Conservation (phyloP, 2,329 filamentous ascomycete genomes). For the Leptosphaerulina australis region DNA sequence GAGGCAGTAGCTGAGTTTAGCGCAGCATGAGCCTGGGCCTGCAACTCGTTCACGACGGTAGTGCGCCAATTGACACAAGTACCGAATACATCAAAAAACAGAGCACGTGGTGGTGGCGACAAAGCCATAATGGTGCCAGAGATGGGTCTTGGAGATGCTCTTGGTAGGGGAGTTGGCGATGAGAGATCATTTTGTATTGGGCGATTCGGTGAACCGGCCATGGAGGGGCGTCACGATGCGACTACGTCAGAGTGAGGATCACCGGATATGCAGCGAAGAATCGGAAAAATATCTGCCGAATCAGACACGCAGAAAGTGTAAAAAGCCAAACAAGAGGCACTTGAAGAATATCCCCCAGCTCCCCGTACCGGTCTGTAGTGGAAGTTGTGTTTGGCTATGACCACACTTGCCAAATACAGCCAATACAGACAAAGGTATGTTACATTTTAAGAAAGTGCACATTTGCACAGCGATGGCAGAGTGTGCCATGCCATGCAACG, state of each 20-base stretch:
- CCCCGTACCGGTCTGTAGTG: not conserved
- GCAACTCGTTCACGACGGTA: slow-evolving; percentile 67
- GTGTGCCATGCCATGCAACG: not conserved
- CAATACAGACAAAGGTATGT: slow-evolving; percentile 7
- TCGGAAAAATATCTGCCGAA: slow-evolving; percentile 13
- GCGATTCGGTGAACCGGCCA: slow-evolving; percentile 18
- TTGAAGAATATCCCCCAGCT: not conserved
- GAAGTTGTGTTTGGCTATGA: slow-evolving; percentile 9
- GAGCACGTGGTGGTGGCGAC: slow-evolving; percentile 55
- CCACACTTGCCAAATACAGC: slow-evolving; percentile 18
- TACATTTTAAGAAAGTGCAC: not conserved
- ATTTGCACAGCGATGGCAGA: not conserved
- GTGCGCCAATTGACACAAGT: slow-evolving; percentile 81
- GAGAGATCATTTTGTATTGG: slow-evolving; percentile 23
- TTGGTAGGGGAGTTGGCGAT: slow-evolving; percentile 17
- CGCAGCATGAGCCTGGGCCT: slow-evolving; percentile 54
- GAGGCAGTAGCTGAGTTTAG: slow-evolving; percentile 56
- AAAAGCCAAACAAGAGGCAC: not conserved
- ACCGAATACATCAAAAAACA: slow-evolving; percentile 79
- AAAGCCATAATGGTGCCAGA: slow-evolving; percentile 33
- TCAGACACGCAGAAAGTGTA: not conserved
- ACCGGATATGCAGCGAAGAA: slow-evolving; percentile 16
- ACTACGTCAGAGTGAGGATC: slow-evolving; percentile 20
- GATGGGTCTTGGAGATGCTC: slow-evolving; percentile 11
- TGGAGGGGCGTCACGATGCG: slow-evolving; percentile 17